Conservation (phyloP, 2,329 filamentous ascomycete species). For the Fusarium xylarioides region DNA sequence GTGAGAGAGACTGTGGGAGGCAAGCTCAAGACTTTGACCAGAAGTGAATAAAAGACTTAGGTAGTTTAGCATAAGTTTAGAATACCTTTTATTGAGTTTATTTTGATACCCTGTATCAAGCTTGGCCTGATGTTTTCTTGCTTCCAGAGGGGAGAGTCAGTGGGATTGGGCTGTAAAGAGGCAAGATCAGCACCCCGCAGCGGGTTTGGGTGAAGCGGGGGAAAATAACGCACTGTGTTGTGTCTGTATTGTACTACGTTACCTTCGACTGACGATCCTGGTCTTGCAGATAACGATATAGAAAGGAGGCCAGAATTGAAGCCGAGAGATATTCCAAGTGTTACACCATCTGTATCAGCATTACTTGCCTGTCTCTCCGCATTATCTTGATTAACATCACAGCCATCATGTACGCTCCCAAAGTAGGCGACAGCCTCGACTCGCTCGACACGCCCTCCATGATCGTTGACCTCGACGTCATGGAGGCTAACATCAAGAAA, state of each 20-base stretch:
- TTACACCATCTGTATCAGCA: neutral
- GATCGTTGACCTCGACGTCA: slow-evolving; percentile 62
- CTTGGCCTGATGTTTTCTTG: neutral
- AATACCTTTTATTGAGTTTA: neutral
- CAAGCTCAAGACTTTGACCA: accelerated
- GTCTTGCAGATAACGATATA: neutral
- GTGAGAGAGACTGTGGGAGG: neutral
- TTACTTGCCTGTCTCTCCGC: neutral
- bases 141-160: neutral
- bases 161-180: neutral
- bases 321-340: neutral
- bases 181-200: neutral
- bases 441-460: slow-evolving; percentile 64
- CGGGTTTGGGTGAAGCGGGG: neutral
- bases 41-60: accelerated
- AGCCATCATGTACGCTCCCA: slow-evolving; percentile 10
- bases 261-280: neutral
- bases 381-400: neutral
- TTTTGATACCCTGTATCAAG: neutral
- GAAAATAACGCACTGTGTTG: slow-evolving; percentile 8
- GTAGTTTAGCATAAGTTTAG: neutral
- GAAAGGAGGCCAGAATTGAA: neutral
- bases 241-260: neutral
- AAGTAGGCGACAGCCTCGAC: slow-evolving; percentile 14
- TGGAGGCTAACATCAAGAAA: slow-evolving; percentile 60